Evolutionary conservation across 495 filamentous ascomycete species (phyloP).

Genomic region (Chaetomium cochliodes): DNA sequence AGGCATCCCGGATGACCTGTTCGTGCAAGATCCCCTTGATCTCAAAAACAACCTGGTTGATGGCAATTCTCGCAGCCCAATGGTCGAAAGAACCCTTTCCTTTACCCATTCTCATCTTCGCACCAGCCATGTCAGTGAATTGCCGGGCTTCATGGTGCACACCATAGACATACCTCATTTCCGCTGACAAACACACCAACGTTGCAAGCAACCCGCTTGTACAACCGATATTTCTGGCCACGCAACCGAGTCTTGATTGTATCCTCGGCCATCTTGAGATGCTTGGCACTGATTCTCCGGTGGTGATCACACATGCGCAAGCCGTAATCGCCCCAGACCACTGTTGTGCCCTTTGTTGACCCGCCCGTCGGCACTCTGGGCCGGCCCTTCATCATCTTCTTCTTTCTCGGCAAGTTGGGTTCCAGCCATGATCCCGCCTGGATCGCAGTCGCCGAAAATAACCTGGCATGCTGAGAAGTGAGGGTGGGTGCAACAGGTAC

Average conservation of each 20-base stretch:
- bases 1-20: conserved; percentile 89
- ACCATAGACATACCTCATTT: conserved; percentile 65
- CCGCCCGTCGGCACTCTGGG: conserved; percentile 87
- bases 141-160: not conserved
- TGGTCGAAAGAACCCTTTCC: conserved; percentile 97
- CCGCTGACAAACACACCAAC: conserved; percentile 93
- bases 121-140: conserved; percentile 25
- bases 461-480: conserved; percentile 46
- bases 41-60: conserved; percentile 89
- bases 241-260: conserved; percentile 84
- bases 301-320: conserved; percentile 92
- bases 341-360: conserved; percentile 85
- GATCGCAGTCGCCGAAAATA: conserved; percentile 71
- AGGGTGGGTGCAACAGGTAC: conserved; percentile 16
- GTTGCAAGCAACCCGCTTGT: conserved; percentile 84
- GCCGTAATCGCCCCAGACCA: conserved; percentile 95
- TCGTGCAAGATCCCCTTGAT: conserved; percentile 90
- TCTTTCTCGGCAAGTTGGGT: conserved; percentile 68
- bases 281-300: conserved; percentile 80
- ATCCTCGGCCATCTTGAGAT: conserved; percentile 85
- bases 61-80: conserved; percentile 84
- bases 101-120: conserved; percentile 88
- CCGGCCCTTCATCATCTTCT: conserved; percentile 87
- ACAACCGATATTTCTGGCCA: conserved; percentile 89
- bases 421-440: conserved; percentile 71